Conservation (phyloP, 2,329 filamentous ascomycete species). For the Xylariaceae sp. region DNA sequence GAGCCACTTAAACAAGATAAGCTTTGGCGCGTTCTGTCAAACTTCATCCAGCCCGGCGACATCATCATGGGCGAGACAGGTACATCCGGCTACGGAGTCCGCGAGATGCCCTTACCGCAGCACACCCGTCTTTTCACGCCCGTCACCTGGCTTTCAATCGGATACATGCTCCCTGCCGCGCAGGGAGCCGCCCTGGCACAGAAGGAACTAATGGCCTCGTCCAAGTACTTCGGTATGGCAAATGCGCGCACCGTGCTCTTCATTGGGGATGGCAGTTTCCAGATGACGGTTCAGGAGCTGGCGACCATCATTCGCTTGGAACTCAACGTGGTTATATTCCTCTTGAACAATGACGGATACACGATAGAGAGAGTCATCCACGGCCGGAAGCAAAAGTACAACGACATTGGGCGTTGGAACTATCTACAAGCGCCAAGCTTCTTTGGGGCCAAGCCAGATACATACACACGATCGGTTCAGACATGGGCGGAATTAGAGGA, state of each 20-base stretch:
- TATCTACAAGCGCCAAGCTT: constrained; percentile 44
- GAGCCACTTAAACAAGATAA: constrained; percentile 42
- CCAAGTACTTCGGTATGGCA: constrained; percentile 26
- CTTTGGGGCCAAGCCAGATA: constrained; percentile 40
- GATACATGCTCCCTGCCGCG: constrained; percentile 55
- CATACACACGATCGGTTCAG: constrained; percentile 33
- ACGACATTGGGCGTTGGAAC: constrained; percentile 50
- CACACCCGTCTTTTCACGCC: constrained; percentile 43
- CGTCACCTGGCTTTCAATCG: constrained; percentile 56
- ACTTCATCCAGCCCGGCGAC: constrained; percentile 47
- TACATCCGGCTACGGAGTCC: constrained; percentile 51
- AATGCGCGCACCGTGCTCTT: constrained; percentile 48
- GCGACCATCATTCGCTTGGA: constrained; percentile 56
- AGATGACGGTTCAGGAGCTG: constrained; percentile 64
- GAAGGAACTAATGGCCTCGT: constrained; percentile 33
- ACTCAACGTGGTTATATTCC: constrained; percentile 44
- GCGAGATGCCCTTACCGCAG: constrained; percentile 44
- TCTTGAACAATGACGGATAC: constrained; percentile 58
- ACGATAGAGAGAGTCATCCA: constrained; percentile 56
- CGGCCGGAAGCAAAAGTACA: constrained; percentile 48
- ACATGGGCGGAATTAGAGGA: constrained; percentile 42
- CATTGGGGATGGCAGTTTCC: constrained; percentile 61
- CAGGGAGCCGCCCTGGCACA: constrained; percentile 53
- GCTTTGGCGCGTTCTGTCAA: constrained; percentile 42
- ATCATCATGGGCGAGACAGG: constrained; percentile 56